Percentiles rank a stretch among this genome's conserved stretches.
Evolutionary conservation across 371 early-diverging fungal genomes (phyloP).

Genomic region (Mortierella polycephala): DNA sequence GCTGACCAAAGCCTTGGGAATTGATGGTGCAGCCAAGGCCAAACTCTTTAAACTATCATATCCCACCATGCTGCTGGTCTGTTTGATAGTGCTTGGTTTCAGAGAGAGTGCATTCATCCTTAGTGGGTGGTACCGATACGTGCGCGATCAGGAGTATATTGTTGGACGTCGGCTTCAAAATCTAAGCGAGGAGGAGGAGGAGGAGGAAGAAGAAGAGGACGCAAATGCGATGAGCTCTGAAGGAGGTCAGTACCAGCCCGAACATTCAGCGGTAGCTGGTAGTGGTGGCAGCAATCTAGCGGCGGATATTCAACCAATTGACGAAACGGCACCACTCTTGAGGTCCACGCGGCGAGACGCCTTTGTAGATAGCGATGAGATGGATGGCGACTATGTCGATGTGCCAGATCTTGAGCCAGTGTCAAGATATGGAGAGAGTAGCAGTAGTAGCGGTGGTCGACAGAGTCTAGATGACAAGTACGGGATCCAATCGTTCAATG

Average conservation of each 20-base stretch:
- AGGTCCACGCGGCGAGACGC: background rate
- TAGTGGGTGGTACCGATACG: slow-evolving; percentile 59
- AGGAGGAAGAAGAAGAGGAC: background rate
- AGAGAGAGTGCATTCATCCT: slow-evolving; percentile 54
- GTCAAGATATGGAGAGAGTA: background rate
- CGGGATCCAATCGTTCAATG: background rate
- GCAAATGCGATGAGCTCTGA: background rate
- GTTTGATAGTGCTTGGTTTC: slow-evolving; percentile 31
- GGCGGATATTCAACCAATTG: background rate
- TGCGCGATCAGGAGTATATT: slow-evolving; percentile 73
- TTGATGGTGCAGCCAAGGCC: slow-evolving; percentile 34
- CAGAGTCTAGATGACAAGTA: background rate
- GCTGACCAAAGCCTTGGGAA: background rate
- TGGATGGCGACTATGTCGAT: slow-evolving; percentile 4
- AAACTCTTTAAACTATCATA: slow-evolving; percentile 55
- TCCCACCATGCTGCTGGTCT: slow-evolving; percentile 52
- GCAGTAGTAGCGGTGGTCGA: slow-evolving; percentile 1
- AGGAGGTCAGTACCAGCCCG: background rate
- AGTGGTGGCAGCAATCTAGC: background rate
- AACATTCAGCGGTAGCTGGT: too few species aligned
- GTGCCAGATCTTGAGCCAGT: slow-evolving; percentile 12
- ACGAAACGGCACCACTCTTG: background rate
- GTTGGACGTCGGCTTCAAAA: slow-evolving; percentile 75
- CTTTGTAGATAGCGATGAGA: background rate
- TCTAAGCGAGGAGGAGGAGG: slow-evolving; percentile 46